Percentiles rank a stretch among this genome's conserved stretches.
phyloP scores from a whole-genome alignment of 176 grass and related monocot genomes.

The Carex pumila region DNA sequence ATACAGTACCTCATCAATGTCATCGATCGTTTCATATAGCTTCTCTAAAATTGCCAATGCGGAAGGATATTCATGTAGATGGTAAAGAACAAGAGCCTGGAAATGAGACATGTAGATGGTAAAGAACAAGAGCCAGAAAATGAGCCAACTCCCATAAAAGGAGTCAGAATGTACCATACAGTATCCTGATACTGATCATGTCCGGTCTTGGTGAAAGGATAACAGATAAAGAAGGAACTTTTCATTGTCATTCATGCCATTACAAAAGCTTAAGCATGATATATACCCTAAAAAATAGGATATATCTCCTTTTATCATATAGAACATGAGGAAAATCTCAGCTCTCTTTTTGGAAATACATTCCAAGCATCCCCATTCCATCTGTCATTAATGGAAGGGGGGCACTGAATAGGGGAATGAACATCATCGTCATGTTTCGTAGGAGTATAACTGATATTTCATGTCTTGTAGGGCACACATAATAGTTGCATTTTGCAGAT shows the following conservation, averaged over 20 bases:
- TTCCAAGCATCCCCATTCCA: not conserved
- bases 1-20: constrained; percentile 74
- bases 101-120: constrained; percentile 45
- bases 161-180: not conserved
- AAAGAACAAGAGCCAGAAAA: constrained; percentile 65
- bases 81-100: constrained; percentile 79
- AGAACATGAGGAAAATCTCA: not conserved
- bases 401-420: not conserved
- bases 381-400: not conserved
- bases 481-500: not conserved
- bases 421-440: not conserved
- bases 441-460: not conserved
- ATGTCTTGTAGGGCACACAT: constrained; percentile 1
- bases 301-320: not conserved
- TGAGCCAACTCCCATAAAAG: not conserved
- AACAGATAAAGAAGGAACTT: not conserved
- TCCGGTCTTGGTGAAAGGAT: not conserved
- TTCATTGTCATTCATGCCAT: not conserved
- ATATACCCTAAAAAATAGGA: not conserved
- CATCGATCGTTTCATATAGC: constrained; percentile 69
- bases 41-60: constrained; percentile 58
- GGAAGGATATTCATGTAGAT: constrained; percentile 64
- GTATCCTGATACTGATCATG: not conserved
- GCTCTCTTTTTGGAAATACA: not conserved
- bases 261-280: not conserved